These are phyloP conservation scores for Saturnispora besseyi DNA, from an alignment of 805 yeast genomes.

Conservation along the genomic window DNA sequence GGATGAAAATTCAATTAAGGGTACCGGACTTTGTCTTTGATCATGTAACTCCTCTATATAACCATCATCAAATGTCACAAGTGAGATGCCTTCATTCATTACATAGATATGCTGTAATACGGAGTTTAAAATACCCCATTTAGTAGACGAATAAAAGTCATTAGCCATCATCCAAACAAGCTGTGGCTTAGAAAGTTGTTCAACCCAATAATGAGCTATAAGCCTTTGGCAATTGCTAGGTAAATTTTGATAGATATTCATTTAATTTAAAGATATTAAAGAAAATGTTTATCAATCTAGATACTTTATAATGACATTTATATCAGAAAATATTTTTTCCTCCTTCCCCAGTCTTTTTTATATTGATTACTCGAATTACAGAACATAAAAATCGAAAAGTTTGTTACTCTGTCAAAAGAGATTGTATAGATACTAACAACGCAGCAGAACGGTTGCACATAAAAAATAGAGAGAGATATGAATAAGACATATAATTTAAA, in stretches of 20 bases:
- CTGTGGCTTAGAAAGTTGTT: background rate
- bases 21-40: conserved; percentile 5
- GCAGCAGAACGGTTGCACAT: background rate
- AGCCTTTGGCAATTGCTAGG: background rate
- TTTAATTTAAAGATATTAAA: background rate
- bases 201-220: background rate
- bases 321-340: background rate
- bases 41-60: conserved; percentile 2
- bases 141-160: background rate
- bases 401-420: background rate
- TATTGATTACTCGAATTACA: background rate
- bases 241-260: conserved; percentile 2
- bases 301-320: background rate
- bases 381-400: background rate
- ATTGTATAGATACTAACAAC: no score
- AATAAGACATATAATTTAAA: conserved; percentile 21
- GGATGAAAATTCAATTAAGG: background rate
- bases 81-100: background rate
- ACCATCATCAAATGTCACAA: background rate
- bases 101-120: conserved; percentile 1
- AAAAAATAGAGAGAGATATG: background rate
- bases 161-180: conserved; percentile 3
- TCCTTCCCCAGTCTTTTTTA: background rate
- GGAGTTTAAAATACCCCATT: conserved; percentile 3
- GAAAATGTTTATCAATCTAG: no score